Conservation (phyloP, 345 rosid genomes). For the Lepidium didymum region DNA sequence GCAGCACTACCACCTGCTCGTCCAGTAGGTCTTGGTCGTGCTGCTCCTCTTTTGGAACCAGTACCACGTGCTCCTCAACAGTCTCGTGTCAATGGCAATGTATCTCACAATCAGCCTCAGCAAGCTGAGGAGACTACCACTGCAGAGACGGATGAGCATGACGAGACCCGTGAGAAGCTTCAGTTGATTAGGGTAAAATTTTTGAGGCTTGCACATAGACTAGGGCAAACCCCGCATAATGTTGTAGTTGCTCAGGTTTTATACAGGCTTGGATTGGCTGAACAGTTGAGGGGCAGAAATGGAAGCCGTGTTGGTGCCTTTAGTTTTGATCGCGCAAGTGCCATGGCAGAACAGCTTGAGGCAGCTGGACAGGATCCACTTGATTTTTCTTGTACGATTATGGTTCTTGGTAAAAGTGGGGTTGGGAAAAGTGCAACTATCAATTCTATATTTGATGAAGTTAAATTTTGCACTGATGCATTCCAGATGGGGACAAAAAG, state of each 20-base stretch:
- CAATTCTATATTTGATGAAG: slow-evolving; percentile 93
- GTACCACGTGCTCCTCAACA: slow-evolving; percentile 66
- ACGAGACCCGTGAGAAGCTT: slow-evolving; percentile 94
- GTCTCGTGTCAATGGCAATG: slow-evolving; percentile 68
- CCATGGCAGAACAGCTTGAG: slow-evolving; percentile 98
- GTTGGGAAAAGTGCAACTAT: slow-evolving; percentile 99
- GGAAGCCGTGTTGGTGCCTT: slow-evolving; percentile 99
- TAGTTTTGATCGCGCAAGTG: slow-evolving; percentile 98
- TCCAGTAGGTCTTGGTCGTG: slow-evolving; percentile 94
- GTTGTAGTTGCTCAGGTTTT: slow-evolving; percentile 99
- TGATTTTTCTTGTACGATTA: slow-evolving; percentile 96
- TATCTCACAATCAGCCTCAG: slow-evolving; percentile 48
- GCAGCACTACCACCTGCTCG: slow-evolving; percentile 38
- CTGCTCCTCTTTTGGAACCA: slow-evolving; percentile 75
- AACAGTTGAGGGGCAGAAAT: slow-evolving; percentile 91
- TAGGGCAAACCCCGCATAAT: slow-evolving; percentile 98
- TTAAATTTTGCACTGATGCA: slow-evolving; percentile 78
- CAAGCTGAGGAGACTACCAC: slow-evolving; percentile 67
- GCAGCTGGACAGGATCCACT: slow-evolving; percentile 91
- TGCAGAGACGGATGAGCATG: slow-evolving; percentile 71
- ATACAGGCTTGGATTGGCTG: slow-evolving; percentile 94
- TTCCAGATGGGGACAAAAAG: slow-evolving; percentile 84
- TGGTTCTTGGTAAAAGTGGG: slow-evolving; percentile 98
- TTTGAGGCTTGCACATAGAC: slow-evolving; percentile 92
- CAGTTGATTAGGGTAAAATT: slow-evolving; percentile 98